Conservation (phyloP, 139 green algal genomes). For the Haematococcus sp. region DNA sequence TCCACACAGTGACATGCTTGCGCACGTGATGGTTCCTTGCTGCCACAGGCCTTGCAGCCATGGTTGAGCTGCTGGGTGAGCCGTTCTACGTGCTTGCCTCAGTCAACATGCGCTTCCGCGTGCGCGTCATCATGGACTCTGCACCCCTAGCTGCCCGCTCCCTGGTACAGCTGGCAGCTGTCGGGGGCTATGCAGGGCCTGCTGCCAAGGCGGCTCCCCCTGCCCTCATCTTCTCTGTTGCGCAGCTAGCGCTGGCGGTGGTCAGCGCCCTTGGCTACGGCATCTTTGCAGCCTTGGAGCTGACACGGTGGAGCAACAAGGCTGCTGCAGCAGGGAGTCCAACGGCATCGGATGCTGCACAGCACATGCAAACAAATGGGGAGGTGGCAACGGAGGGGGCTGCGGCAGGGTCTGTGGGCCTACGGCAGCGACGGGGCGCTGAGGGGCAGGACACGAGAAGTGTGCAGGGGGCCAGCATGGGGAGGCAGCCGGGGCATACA, state of each 20-base stretch:
- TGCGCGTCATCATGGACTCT: background rate
- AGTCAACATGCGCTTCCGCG: background rate
- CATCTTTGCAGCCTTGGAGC: slow-evolving; percentile 2
- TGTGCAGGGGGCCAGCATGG: background rate
- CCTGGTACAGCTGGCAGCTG: background rate
- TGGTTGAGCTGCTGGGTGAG: slow-evolving; percentile 6
- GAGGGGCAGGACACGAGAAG: background rate
- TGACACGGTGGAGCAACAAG: background rate
- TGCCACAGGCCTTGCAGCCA: background rate
- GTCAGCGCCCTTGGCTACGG: slow-evolving; percentile 46
- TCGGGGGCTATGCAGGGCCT: background rate
- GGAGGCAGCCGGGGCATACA: background rate
- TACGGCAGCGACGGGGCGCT: background rate
- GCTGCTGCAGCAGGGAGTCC: background rate
- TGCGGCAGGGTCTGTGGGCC: background rate
- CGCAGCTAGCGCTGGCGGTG: slow-evolving; percentile 59
- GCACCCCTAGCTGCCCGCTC: background rate
- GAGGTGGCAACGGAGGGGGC: too few species aligned
- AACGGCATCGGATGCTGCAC: background rate
- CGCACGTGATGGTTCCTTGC: too few species aligned
- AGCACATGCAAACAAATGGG: too few species aligned
- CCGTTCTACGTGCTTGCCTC: background rate
- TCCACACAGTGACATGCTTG: too few species aligned
- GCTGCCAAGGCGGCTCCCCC: background rate
- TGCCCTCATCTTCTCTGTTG: slow-evolving; percentile 47